These are phyloP conservation scores for Miscanthus sacchariflorus DNA, from an alignment of 202 grass and related monocot genomes.

Conservation along the genomic window DNA sequence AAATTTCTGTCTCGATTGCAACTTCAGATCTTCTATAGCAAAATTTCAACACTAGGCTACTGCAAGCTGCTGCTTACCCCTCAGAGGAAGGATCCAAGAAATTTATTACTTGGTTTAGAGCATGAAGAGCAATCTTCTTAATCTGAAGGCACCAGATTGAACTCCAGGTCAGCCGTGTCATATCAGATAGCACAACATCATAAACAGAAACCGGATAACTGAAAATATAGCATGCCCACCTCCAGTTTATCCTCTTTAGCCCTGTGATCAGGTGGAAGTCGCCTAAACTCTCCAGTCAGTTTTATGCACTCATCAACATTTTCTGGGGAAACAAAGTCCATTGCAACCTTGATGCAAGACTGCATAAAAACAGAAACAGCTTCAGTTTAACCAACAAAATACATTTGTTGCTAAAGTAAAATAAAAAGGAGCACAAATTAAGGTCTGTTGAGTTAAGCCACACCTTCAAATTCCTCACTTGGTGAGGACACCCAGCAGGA, in stretches of 20 bases:
- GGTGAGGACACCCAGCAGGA: constrained; percentile 88
- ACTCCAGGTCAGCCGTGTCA: not conserved
- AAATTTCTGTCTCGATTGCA: not conserved
- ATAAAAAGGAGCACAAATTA: not conserved
- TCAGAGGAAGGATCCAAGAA: constrained; percentile 40
- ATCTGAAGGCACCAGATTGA: constrained; percentile 50
- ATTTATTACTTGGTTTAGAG: constrained; percentile 46
- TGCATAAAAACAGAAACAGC: constrained; percentile 34
- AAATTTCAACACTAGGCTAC: not conserved
- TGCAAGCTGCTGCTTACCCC: constrained; percentile 28
- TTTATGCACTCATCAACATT: constrained; percentile 63
- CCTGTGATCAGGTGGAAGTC: constrained; percentile 70
- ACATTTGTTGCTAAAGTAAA: not conserved
- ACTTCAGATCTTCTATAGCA: not conserved
- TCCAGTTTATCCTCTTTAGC: constrained; percentile 84
- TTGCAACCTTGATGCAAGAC: constrained; percentile 92
- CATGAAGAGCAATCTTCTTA: constrained; percentile 82
- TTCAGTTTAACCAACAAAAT: not conserved
- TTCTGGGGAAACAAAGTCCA: constrained; percentile 90
- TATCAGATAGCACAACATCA: not conserved
- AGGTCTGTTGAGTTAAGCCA: not conserved
- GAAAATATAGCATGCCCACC: constrained; percentile 24
- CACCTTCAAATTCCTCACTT: constrained; percentile 88
- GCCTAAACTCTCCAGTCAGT: constrained; percentile 70
- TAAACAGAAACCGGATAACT: not conserved